phyloP scores from a whole-genome alignment of 192 early-diverging fungal genomes.

The Chytriomyces sp. region DNA sequence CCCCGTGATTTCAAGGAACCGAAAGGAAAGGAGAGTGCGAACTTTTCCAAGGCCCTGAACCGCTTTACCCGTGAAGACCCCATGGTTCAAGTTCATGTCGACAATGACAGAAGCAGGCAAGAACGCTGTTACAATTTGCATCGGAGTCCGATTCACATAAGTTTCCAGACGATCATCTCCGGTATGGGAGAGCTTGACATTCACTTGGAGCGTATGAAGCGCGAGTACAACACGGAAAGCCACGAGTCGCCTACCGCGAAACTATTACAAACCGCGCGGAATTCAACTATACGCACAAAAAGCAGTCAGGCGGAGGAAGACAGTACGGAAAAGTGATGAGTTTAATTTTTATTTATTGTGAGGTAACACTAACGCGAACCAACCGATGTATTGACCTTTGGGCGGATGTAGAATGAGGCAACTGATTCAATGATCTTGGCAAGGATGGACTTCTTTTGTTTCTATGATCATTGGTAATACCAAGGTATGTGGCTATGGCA shows the following conservation, averaged over 20 bases:
- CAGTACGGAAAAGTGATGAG: constrained; percentile 92
- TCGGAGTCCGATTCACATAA: constrained; percentile 30
- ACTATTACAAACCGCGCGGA: constrained; percentile 72
- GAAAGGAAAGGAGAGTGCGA: constrained; percentile 83
- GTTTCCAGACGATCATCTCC: constrained; percentile 76
- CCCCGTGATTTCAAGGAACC: constrained; percentile 94
- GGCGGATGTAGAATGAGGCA: no score
- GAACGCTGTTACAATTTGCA: constrained; percentile 56
- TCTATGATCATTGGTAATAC: neutral
- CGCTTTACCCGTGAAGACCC: constrained; percentile 88
- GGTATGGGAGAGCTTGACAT: constrained; percentile 98
- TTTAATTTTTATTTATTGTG: no score
- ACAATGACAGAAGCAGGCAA: constrained; percentile 85
- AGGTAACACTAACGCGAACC: no score
- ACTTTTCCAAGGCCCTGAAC: constrained; percentile 75
- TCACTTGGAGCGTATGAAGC: constrained; percentile 97
- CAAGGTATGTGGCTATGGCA: neutral
- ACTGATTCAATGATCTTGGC: no score
- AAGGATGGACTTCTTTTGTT: no score
- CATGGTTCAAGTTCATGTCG: constrained; percentile 74
- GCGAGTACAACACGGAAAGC: constrained; percentile 98
- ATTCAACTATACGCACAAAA: constrained; percentile 99
- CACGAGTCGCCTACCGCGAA: constrained; percentile 97
- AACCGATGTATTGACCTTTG: no score
- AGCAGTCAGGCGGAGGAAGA: constrained; percentile 95